phyloP scores from a whole-genome alignment of 208 protist species.

The Crithidia acanthocephali region DNA sequence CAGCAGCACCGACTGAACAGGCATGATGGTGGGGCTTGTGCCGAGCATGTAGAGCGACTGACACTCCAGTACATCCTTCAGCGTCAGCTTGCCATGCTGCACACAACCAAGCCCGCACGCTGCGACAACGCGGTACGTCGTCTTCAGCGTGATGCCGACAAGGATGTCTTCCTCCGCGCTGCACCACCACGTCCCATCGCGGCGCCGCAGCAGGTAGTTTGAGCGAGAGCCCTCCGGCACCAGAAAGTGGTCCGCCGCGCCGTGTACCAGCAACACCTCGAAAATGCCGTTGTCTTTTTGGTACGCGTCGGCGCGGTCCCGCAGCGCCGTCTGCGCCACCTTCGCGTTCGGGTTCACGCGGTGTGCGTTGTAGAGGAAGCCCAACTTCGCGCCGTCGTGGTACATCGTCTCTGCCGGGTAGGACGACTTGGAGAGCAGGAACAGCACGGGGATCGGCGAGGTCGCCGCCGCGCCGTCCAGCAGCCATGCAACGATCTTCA shows the following conservation, averaged over 20 bases:
- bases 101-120: constrained; percentile 41
- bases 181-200: constrained; percentile 52
- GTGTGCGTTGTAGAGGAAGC: constrained; percentile 68
- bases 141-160: constrained; percentile 70
- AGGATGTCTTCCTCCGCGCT: constrained; percentile 77
- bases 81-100: constrained; percentile 49
- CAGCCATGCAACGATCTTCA: constrained; percentile 83
- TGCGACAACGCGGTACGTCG: constrained; percentile 37
- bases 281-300: constrained; percentile 41
- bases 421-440: constrained; percentile 70
- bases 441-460: constrained; percentile 29
- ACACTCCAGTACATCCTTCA: constrained; percentile 60
- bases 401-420: constrained; percentile 79
- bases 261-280: constrained; percentile 74
- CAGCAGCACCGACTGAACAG: constrained; percentile 62
- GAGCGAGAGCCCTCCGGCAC: constrained; percentile 86
- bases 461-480: constrained; percentile 5
- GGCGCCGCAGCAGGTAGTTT: constrained; percentile 73
- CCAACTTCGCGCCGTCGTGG: constrained; percentile 48
- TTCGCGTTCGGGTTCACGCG: constrained; percentile 76
- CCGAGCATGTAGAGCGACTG: constrained; percentile 70
- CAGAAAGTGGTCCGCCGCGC: constrained; percentile 47
- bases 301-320: constrained; percentile 48
- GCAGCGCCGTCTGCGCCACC: constrained; percentile 61
- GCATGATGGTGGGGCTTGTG: constrained; percentile 77